Evolutionary conservation across 108 stramenopile genomes (phyloP), one percentile per base, ranked within the genome.

Genomic region (Cyclotella atomus): DNA sequence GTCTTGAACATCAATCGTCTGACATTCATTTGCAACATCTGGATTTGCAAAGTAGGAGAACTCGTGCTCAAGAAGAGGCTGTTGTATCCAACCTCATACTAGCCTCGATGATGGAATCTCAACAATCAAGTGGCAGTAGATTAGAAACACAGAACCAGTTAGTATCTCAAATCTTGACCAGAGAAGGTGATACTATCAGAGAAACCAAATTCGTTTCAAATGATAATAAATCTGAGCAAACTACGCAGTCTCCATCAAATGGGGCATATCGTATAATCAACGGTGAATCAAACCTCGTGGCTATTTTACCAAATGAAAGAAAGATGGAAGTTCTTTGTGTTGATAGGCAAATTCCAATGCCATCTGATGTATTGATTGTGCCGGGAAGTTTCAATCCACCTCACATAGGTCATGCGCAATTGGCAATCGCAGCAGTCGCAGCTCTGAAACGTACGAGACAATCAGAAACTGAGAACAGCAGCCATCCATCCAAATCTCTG

Each of bases 341-440:
- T 19, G 75, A 76, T 10, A 36, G 59, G 2, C 24, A 77, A 33
- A 67, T 86, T 20, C 79, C 82, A 8, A 56, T 91, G 2, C 83
- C 91, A 17, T 65, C 65, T 2, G 79, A 84, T 60, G 63, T 82
- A 19, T 59, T 97, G n/a, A 73, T 97, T 32, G 84, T 94, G 23
- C 93, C 94, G 9, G 96, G 96, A 45, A 92, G 91, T 68, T 97
- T 93, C 66, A 93, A 95, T 81, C 96, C 96, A 21, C 89, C 92
- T 23, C 96, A 97, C 71, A 56, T 66, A 32, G 96, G 95, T 36
- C 96, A 97, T 75, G 61, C 87, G 23, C 49, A 65, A 29, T 68
- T 97, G 46, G 93, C 90, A 15, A 70, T 82, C 57, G 94, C 93
- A 8, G 91, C 94, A 9, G 74, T 84, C 7, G 32, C 28, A 23